A percentile compares a stretch with the other conserved stretches of the same genome.
These are phyloP conservation scores for Neurospora intermedia DNA, from an alignment of 495 filamentous ascomycete species.

Conservation along the genomic window DNA sequence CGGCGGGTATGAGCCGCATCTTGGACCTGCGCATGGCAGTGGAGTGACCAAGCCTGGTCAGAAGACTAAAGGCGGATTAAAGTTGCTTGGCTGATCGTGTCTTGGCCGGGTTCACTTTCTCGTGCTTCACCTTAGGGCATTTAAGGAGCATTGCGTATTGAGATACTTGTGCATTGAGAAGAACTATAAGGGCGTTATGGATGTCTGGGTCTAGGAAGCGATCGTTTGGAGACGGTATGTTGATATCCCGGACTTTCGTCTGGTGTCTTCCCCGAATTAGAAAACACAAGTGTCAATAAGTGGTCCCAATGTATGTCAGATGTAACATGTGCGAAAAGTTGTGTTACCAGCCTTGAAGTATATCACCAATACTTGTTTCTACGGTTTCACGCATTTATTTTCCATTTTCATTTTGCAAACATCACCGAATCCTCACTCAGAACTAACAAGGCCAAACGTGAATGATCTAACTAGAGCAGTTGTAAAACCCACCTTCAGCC, in stretches of 20 bases:
- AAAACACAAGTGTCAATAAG: not conserved
- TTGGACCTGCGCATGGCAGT: constrained; percentile 41
- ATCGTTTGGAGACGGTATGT: not conserved
- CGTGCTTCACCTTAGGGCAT: not conserved
- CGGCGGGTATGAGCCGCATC: constrained; percentile 29
- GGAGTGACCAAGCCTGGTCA: constrained; percentile 67
- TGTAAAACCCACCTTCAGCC: not conserved
- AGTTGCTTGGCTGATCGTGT: constrained; percentile 54
- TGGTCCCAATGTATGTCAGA: not conserved
- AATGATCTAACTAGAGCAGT: not conserved
- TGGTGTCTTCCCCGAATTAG: not conserved
- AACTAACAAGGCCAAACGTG: not conserved
- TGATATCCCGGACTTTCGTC: not conserved
- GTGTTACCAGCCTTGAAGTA: not conserved
- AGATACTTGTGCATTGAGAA: not conserved
- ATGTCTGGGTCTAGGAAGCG: not conserved
- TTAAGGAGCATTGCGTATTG: not conserved
- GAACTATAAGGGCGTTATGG: not conserved
- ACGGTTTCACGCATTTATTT: not conserved
- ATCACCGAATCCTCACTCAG: not conserved
- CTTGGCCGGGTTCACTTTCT: not conserved
- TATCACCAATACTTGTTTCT: not conserved
- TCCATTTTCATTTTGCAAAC: not conserved
- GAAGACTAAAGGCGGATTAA: constrained; percentile 72
- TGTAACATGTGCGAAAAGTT: not conserved